Conservation (phyloP, 2,329 filamentous ascomycete species). For the Aureobasidium melanogenum region DNA sequence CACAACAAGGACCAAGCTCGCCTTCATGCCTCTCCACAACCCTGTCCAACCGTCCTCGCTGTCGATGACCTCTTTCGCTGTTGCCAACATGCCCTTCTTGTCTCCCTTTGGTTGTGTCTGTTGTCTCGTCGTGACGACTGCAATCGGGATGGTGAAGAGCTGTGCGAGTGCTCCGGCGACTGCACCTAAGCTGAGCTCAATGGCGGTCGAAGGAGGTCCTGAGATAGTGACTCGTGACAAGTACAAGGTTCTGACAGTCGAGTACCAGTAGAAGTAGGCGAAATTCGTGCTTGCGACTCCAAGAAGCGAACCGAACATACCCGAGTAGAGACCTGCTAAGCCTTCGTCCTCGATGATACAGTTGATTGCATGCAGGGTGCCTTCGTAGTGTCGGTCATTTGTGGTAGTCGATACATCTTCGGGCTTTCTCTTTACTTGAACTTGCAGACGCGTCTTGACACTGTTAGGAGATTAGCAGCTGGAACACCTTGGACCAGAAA, state of each 20-base stretch:
- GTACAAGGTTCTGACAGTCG: slow-evolving; percentile 75
- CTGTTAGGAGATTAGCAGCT: slow-evolving; percentile 38
- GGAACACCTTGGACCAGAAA: background rate
- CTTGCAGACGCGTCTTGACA: slow-evolving; percentile 92
- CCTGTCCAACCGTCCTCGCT: slow-evolving; percentile 84
- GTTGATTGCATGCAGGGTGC: slow-evolving; percentile 77
- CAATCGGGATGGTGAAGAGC: slow-evolving; percentile 90
- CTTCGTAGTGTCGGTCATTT: slow-evolving; percentile 67
- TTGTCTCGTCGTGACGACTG: slow-evolving; percentile 90
- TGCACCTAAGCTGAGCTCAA: slow-evolving; percentile 78
- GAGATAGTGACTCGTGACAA: slow-evolving; percentile 37
- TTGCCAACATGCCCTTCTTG: slow-evolving; percentile 77
- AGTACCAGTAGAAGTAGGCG: slow-evolving; percentile 99
- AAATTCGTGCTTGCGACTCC: slow-evolving; percentile 97
- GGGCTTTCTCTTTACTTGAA: slow-evolving; percentile 64
- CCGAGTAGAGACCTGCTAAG: slow-evolving; percentile 72
- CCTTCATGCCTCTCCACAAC: slow-evolving; percentile 91
- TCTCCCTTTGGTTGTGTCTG: slow-evolving; percentile 83
- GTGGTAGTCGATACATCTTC: slow-evolving; percentile 35
- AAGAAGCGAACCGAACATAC: slow-evolving; percentile 75
- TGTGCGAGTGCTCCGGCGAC: slow-evolving; percentile 85
- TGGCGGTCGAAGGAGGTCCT: slow-evolving; percentile 62
- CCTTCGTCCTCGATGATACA: slow-evolving; percentile 81
- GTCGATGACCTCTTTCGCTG: slow-evolving; percentile 78
- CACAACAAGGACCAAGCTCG: slow-evolving; percentile 86